Conservation (phyloP, 2,329 filamentous ascomycete species). For the Chrysoporthe puriensis region DNA sequence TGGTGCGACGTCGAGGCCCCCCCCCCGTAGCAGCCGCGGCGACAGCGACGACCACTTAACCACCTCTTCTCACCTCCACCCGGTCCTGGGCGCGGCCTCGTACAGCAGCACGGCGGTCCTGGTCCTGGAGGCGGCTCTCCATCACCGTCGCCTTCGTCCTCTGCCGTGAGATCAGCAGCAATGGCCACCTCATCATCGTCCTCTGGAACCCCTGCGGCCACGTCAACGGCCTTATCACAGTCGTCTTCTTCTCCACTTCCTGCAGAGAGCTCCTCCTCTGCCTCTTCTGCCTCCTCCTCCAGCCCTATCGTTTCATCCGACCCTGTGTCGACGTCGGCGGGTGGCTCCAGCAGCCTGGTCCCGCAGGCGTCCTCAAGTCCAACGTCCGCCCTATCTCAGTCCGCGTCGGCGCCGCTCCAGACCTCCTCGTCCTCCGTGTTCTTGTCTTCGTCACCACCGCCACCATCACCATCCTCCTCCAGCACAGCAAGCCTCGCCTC, state of each 20-base stretch:
- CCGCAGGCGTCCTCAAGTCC: neutral
- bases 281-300: neutral
- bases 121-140: neutral
- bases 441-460: neutral
- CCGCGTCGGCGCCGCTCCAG: neutral
- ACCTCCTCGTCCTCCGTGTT: neutral
- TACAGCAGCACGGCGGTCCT: neutral
- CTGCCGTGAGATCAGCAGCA: neutral
- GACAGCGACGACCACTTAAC: neutral
- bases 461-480: neutral
- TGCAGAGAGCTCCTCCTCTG: neutral
- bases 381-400: neutral
- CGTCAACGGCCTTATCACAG: neutral
- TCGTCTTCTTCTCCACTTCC: constrained; percentile 2
- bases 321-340: neutral
- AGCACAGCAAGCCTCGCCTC: neutral
- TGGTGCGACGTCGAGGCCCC: neutral
- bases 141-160: neutral
- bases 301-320: constrained; percentile 7
- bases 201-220: neutral
- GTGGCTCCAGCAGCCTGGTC: constrained; percentile 8
- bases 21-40: neutral
- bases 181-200: constrained; percentile 4
- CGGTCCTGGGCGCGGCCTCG: neutral
- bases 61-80: neutral